phyloP scores from a whole-genome alignment of 164 flowering plant genomes.

The Umbellularia californica region DNA sequence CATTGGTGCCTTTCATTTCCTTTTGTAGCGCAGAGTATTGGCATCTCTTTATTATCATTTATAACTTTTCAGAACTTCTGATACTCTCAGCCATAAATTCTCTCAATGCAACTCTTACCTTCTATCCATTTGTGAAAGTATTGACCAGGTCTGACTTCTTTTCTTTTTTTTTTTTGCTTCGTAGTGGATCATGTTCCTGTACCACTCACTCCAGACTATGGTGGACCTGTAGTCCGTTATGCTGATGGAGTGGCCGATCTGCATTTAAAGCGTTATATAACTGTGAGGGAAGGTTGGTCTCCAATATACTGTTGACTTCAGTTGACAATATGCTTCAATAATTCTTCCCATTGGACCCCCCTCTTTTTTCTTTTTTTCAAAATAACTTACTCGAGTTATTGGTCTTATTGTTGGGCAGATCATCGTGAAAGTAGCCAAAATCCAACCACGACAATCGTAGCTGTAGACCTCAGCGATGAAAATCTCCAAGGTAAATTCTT shows the following conservation, averaged over 20 bases:
- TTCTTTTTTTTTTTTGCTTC: neutral
- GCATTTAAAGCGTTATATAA: conserved; percentile 39
- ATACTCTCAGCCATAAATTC: neutral
- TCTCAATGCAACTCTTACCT: neutral
- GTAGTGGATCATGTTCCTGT: conserved; percentile 33
- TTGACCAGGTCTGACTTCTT: neutral
- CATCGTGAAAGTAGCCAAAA: conserved; percentile 56
- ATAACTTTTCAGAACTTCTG: neutral
- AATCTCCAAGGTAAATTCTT: conserved; percentile 50
- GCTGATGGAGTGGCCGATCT: conserved; percentile 64
- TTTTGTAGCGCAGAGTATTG: neutral
- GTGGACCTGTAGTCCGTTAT: conserved; percentile 42
- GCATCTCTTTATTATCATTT: neutral
- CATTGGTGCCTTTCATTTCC: neutral
- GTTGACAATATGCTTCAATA: no score
- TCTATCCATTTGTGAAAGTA: neutral
- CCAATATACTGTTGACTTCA: neutral
- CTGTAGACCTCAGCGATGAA: conserved; percentile 35
- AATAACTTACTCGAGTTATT: no score
- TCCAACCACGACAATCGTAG: conserved; percentile 62
- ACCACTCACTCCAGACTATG: conserved; percentile 59
- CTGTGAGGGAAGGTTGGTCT: conserved; percentile 49
- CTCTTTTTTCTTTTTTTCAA: no score
- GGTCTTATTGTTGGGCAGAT: conserved; percentile 36
- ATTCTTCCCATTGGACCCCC: no score